phyloP scores from a whole-genome alignment of 495 filamentous ascomycete species.

The Podospora australis region DNA sequence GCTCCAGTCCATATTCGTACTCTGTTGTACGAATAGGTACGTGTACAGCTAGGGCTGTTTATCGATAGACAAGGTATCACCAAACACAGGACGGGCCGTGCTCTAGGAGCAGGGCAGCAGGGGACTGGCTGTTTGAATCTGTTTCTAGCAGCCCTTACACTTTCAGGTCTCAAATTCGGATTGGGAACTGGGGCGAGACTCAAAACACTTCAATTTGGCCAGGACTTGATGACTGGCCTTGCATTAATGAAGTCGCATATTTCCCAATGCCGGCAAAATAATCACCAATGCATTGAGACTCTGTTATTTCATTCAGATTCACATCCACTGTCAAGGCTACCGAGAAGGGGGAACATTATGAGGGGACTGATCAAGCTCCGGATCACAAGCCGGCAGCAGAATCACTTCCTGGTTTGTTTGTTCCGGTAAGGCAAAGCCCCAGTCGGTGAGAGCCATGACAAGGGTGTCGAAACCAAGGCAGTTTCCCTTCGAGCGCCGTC shows the following conservation, averaged over 20 bases:
- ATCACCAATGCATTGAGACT: constrained; percentile 25
- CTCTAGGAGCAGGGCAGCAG: neutral
- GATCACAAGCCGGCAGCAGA: constrained; percentile 11
- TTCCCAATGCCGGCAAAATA: constrained; percentile 36
- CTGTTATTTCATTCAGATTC: constrained; percentile 19
- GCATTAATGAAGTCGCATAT: constrained; percentile 33
- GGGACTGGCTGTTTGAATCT: constrained; percentile 1
- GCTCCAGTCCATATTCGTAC: too few relatives aligned
- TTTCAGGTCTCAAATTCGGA: too few relatives aligned
- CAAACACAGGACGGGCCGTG: neutral
- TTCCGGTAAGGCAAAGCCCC: constrained; percentile 9
- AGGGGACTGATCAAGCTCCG: too few relatives aligned
- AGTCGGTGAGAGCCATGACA: constrained; percentile 11
- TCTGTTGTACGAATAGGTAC: too few relatives aligned
- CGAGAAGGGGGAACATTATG: too few relatives aligned
- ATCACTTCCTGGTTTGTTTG: constrained; percentile 15
- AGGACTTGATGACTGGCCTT: constrained; percentile 10
- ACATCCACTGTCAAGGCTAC: constrained; percentile 8
- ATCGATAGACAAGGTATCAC: too few relatives aligned
- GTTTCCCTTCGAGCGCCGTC: neutral
- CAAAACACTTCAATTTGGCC: constrained; percentile 6
- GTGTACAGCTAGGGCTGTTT: too few relatives aligned
- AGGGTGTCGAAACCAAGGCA: constrained; percentile 18
- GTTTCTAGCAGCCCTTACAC: constrained; percentile 10
- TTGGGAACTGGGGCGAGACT: neutral